phyloP scores from a whole-genome alignment of 75 land plant genomes.

The Cryptomeria japonica region DNA sequence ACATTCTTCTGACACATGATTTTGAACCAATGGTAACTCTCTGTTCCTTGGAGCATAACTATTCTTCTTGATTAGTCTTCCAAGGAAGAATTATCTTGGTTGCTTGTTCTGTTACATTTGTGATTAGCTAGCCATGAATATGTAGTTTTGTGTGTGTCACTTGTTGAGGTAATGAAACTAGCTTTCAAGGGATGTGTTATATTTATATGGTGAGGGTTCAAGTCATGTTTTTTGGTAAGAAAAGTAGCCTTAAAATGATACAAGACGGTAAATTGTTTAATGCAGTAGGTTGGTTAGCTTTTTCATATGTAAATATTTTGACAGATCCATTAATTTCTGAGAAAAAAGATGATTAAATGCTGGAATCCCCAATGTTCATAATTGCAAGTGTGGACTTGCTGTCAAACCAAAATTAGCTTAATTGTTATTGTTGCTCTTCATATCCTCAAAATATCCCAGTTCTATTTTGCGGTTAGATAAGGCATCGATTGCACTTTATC shows the following conservation, averaged over 20 bases:
- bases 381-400: neutral
- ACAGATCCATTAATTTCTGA: neutral
- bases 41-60: neutral
- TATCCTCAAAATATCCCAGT: neutral
- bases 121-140: neutral
- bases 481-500: neutral
- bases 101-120: neutral
- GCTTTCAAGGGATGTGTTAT: neutral
- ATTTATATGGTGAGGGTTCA: neutral
- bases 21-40: constrained; percentile 83
- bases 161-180: neutral
- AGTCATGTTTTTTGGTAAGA: neutral
- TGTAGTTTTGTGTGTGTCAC: neutral
- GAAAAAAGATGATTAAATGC: neutral
- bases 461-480: neutral
- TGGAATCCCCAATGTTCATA: neutral
- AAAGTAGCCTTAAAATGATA: neutral
- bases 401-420: neutral
- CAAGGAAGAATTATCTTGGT: neutral
- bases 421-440: neutral
- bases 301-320: neutral
- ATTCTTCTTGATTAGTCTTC: neutral
- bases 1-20: constrained; percentile 95
- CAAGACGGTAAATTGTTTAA: neutral
- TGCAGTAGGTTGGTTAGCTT: neutral